Evolutionary conservation across 2,329 filamentous ascomycete genomes (phyloP).

Genomic region (Proliferodiscus dingleyae): DNA sequence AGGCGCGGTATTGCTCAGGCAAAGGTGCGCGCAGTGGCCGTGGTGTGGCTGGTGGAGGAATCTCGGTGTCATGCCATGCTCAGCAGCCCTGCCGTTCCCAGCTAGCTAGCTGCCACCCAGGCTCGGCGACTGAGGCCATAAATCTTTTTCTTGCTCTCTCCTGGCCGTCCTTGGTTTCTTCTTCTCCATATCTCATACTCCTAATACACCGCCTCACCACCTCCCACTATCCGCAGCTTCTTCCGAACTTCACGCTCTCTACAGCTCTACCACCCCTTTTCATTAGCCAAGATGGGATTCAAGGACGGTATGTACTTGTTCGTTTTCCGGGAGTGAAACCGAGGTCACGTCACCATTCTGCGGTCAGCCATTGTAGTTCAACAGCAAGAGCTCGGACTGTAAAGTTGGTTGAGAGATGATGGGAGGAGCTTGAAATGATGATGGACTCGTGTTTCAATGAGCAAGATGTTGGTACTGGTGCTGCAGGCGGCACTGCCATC

Average conservation of each 20-base stretch:
- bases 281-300: conserved; percentile 36
- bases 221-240: conserved; percentile 1
- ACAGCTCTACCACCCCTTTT: conserved; percentile 6
- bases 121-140: not conserved
- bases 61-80: conserved; percentile 9
- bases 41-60: conserved; percentile 11
- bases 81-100: too few relatives aligned
- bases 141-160: not conserved
- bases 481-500: not conserved
- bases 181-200: conserved; percentile 4
- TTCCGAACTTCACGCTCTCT: conserved; percentile 12
- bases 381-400: not conserved
- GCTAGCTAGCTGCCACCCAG: too few relatives aligned
- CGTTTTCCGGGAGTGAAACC: conserved; percentile 2
- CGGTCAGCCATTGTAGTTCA: conserved; percentile 9
- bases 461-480: not conserved
- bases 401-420: not conserved
- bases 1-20: not conserved
- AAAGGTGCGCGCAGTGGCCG: not conserved
- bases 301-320: conserved; percentile 32
- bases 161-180: conserved; percentile 8
- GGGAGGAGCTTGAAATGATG: not conserved
- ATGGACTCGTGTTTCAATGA: not conserved
- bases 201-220: conserved; percentile 12
- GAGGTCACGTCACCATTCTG: conserved; percentile 19